Conservation (phyloP, 2,329 filamentous ascomycete genomes). For the Zymoseptoria crescenta region DNA sequence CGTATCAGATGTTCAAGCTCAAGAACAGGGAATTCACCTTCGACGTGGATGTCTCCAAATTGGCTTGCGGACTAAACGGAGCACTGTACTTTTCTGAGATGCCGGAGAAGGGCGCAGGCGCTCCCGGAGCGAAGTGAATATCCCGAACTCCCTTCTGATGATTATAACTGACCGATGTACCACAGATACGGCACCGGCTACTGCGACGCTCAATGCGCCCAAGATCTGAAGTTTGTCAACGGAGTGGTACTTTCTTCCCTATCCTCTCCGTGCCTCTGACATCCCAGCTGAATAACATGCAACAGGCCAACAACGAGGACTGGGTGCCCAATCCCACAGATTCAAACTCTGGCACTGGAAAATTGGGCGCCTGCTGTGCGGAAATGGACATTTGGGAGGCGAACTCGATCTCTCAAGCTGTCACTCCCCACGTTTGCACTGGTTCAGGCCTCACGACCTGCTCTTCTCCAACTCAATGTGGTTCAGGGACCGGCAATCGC, state of each 20-base stretch:
- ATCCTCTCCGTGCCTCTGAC: neutral
- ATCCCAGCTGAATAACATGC: neutral
- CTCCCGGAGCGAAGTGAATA: constrained; percentile 30
- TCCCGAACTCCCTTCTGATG: neutral
- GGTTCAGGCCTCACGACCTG: constrained; percentile 43
- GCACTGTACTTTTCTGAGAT: constrained; percentile 61
- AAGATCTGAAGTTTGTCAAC: constrained; percentile 28
- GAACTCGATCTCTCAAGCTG: constrained; percentile 56
- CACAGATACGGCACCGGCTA: constrained; percentile 53
- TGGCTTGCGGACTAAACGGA: constrained; percentile 63
- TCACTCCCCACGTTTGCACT: constrained; percentile 59
- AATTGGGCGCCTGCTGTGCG: constrained; percentile 55
- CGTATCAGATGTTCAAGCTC: constrained; percentile 59
- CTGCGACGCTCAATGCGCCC: constrained; percentile 45
- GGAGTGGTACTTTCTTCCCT: constrained; percentile 10
- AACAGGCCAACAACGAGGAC: constrained; percentile 40
- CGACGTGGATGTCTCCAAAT: constrained; percentile 60
- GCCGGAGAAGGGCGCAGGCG: constrained; percentile 53
- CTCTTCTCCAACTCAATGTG: constrained; percentile 43
- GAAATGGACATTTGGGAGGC: constrained; percentile 68
- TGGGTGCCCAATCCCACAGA: constrained; percentile 21
- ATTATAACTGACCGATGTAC: constrained; percentile 19
- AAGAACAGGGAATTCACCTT: constrained; percentile 64
- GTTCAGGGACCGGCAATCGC: constrained; percentile 22
- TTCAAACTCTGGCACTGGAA: constrained; percentile 24